Evolutionary conservation across 108 stramenopile species (phyloP), one percentile per base, ranked within the genome.

Genomic region (Cyclostephanos tholiformis): DNA sequence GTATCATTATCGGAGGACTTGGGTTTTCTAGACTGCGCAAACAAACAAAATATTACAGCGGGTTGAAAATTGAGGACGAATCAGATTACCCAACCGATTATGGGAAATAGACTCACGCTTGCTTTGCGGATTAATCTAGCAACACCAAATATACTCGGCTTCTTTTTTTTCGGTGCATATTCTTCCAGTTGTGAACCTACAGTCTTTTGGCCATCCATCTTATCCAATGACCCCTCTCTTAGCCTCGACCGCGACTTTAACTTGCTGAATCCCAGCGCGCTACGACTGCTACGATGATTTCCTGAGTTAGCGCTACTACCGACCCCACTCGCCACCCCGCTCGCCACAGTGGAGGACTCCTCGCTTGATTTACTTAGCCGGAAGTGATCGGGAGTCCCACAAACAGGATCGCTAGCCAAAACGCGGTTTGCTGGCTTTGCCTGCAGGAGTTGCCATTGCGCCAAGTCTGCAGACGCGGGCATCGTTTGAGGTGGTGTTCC

Each of bases 121-220:
- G 66, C 75, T 76, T 76, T 76, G 25, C 75, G 60, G 53, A 76
- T 76, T 39, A 76, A 63, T 26, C 69, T 76, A 2, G 75, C 75
- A 25, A 76, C 75, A 20, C 75, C 75, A 69, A 76, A 76, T 44
- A 76, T 63, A 12, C 67, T 65, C 16, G 72, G 44, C 50, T 68
- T 76, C 39, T 69, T 76, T 35, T 76, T 60, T 39, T 63, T 67
- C 0, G 69, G 56, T 7, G 19, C 26, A 27, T 70, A 1, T 38
- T 62, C 61, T 17, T 36, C 38, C 61, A 62, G 41, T 16, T 62
- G 61, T 19, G 61, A 62, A 41, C 23, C 43, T 5, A 3, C 4
- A 44, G 35, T 62, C 41, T 43, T 38, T n/a, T 55, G 53, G 11
- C 23, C 53, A 10, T 22, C n/a, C 29, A 0, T 19, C n/a, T 12